Conservation (phyloP, 805 yeast species). For the Spathaspora hagerdaliae region DNA sequence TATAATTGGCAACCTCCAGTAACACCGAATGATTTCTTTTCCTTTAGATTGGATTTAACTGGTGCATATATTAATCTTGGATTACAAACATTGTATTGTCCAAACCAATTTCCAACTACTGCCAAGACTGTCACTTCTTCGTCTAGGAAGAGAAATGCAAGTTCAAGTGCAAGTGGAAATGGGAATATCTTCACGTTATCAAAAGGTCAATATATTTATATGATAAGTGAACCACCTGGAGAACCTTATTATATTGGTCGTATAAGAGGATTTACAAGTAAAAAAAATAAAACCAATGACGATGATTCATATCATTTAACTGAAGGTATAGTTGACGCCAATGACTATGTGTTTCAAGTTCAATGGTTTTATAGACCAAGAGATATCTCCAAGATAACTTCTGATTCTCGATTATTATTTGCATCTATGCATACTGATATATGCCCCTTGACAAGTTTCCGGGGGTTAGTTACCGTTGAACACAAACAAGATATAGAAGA, state of each 20-base stretch:
- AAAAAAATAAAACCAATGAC: slow-evolving; percentile 4
- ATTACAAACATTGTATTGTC: slow-evolving; percentile 35
- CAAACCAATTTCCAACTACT: slow-evolving; percentile 17
- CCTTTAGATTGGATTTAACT: slow-evolving; percentile 36
- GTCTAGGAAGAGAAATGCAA: slow-evolving; percentile 3
- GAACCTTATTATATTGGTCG: slow-evolving; percentile 91
- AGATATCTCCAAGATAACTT: slow-evolving; percentile 65
- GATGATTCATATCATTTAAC: background rate
- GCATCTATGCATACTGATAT: slow-evolving; percentile 85
- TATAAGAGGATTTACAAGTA: slow-evolving; percentile 60
- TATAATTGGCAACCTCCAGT: slow-evolving; percentile 51
- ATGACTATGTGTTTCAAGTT: slow-evolving; percentile 57
- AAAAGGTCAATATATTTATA: slow-evolving; percentile 68
- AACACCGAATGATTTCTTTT: slow-evolving; percentile 34
- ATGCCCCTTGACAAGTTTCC: slow-evolving; percentile 68
- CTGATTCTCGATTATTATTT: slow-evolving; percentile 71
- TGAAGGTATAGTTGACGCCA: slow-evolving; percentile 39
- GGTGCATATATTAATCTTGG: slow-evolving; percentile 39
- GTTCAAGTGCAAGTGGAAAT: no score
- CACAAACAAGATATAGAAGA: slow-evolving; percentile 66
- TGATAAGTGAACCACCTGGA: slow-evolving; percentile 90
- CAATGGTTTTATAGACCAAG: slow-evolving; percentile 92
- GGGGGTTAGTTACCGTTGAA: slow-evolving; percentile 72
- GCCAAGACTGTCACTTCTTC: background rate
- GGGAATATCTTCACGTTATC: slow-evolving; percentile 27